Percentiles rank a stretch among this genome's conserved stretches.
Conservation (phyloP, 805 yeast species). For the Yamadazyma sp. region DNA sequence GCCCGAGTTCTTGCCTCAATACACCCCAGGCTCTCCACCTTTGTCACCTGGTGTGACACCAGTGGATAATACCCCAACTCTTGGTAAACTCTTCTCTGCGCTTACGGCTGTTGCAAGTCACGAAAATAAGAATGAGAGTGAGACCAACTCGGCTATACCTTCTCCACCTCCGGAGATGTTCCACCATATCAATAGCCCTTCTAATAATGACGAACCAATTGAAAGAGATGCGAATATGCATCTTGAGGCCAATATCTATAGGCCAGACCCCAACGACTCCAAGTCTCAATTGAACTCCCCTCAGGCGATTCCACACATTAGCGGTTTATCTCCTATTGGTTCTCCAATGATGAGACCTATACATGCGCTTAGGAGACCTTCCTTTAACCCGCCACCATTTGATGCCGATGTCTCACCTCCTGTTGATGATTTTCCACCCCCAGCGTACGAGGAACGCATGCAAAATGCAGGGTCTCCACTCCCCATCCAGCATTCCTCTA, state of each 20-base stretch:
- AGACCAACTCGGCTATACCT: neutral
- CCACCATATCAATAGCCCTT: constrained; percentile 26
- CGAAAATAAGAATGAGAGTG: constrained; percentile 2
- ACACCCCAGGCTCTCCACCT: constrained; percentile 43
- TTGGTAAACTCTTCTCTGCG: constrained; percentile 16
- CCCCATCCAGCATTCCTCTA: constrained; percentile 2
- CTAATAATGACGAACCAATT: constrained; percentile 33
- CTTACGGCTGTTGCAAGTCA: constrained; percentile 14
- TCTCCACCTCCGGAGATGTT: constrained; percentile 17
- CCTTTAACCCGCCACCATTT: constrained; percentile 65
- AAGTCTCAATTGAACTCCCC: constrained; percentile 52
- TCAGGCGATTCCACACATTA: constrained; percentile 57
- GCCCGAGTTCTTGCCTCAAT: constrained; percentile 23
- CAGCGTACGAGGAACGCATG: constrained; percentile 28
- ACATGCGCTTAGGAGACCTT: constrained; percentile 53
- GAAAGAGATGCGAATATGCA: constrained; percentile 41
- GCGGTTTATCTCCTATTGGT: constrained; percentile 42
- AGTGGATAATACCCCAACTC: constrained; percentile 30
- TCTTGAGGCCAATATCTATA: constrained; percentile 48
- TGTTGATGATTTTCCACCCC: constrained; percentile 23
- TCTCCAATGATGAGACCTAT: constrained; percentile 48
- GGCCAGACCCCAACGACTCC: constrained; percentile 47
- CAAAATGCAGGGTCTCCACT: constrained; percentile 5
- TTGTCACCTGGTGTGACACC: constrained; percentile 56
- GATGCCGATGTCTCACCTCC: constrained; percentile 27